A percentile compares a stretch with the other conserved stretches of the same genome.
Conservation (phyloP, 2,329 filamentous ascomycete species). For the Nothophoma quercina region DNA sequence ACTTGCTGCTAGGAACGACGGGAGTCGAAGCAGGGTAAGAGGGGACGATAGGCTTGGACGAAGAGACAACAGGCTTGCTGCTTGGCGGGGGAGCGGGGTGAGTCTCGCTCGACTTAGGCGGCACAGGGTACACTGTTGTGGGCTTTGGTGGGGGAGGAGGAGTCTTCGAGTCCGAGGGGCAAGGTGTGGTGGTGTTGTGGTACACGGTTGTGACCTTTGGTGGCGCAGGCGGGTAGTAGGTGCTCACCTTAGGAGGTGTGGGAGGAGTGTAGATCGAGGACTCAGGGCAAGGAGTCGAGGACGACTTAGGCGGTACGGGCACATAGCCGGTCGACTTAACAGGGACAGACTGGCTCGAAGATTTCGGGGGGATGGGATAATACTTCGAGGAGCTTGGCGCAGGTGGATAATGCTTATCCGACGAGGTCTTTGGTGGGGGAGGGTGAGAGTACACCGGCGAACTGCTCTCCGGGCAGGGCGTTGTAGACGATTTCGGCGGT, state of each 20-base stretch:
- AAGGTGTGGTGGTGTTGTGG: constrained; percentile 16
- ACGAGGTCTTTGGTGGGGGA: too few species aligned
- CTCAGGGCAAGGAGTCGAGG: constrained; percentile 18
- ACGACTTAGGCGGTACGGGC: constrained; percentile 3
- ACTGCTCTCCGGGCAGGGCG: constrained; percentile 20
- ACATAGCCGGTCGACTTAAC: neutral
- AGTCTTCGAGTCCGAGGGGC: constrained; percentile 9
- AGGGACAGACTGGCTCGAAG: neutral
- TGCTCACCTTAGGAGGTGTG: constrained; percentile 1
- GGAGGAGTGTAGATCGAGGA: constrained; percentile 6
- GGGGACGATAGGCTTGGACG: too few species aligned
- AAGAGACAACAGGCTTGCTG: constrained; percentile 6
- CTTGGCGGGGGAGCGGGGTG: too few species aligned
- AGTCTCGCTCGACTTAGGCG: constrained; percentile 5
- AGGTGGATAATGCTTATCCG: constrained; percentile 5
- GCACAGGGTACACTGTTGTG: constrained; percentile 13
- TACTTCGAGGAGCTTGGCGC: constrained; percentile 7
- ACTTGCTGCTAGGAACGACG: constrained; percentile 12
- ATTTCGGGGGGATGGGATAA: constrained; percentile 2
- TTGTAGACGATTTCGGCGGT: neutral
- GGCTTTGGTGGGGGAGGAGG: constrained; percentile 14
- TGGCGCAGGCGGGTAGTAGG: neutral
- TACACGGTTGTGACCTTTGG: constrained; percentile 16
- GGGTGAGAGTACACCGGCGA: constrained; percentile 4
- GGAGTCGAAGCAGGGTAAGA: neutral